Percentiles rank a stretch among this genome's conserved stretches.
Evolutionary conservation across 306 rosid species (phyloP).

Genomic region (Ziziphus jujuba): DNA sequence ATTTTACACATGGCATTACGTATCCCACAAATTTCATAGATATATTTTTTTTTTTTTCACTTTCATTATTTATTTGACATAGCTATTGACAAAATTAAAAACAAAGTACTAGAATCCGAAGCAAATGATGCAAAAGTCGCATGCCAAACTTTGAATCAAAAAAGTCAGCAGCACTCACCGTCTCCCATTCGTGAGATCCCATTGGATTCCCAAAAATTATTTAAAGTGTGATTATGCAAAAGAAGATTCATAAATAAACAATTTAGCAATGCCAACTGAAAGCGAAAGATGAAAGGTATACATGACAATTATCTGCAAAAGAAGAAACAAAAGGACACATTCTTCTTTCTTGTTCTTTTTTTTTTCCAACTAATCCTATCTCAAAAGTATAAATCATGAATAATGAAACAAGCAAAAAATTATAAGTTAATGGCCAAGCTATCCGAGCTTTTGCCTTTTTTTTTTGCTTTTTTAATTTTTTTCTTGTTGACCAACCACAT

Average conservation of each 20-base stretch:
- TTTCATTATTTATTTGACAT: neutral
- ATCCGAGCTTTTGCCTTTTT: slow-evolving; percentile 52
- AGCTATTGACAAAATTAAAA: neutral
- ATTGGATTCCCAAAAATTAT: slow-evolving; percentile 52
- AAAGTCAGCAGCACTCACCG: slow-evolving; percentile 25
- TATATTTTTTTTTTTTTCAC: no score
- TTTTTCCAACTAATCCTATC: slow-evolving; percentile 32
- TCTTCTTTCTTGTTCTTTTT: slow-evolving; percentile 25
- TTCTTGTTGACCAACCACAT: slow-evolving; percentile 47
- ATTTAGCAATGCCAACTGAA: slow-evolving; percentile 17
- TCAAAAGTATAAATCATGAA: slow-evolving; percentile 43
- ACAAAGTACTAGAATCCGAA: slow-evolving; percentile 2
- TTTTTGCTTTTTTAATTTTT: slow-evolving; percentile 36
- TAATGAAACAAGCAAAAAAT: slow-evolving; percentile 25
- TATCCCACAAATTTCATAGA: neutral
- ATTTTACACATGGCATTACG: neutral
- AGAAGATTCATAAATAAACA: slow-evolving; percentile 32
- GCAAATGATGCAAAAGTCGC: slow-evolving; percentile 22
- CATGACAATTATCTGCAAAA: slow-evolving; percentile 32
- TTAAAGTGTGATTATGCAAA: slow-evolving; percentile 23
- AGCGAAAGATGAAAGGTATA: slow-evolving; percentile 41
- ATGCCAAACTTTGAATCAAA: slow-evolving; percentile 24
- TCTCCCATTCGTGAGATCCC: slow-evolving; percentile 30
- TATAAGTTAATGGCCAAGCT: slow-evolving; percentile 52
- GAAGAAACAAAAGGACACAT: slow-evolving; percentile 33